Conservation (phyloP, 805 yeast species). For the Ogataea pini region DNA sequence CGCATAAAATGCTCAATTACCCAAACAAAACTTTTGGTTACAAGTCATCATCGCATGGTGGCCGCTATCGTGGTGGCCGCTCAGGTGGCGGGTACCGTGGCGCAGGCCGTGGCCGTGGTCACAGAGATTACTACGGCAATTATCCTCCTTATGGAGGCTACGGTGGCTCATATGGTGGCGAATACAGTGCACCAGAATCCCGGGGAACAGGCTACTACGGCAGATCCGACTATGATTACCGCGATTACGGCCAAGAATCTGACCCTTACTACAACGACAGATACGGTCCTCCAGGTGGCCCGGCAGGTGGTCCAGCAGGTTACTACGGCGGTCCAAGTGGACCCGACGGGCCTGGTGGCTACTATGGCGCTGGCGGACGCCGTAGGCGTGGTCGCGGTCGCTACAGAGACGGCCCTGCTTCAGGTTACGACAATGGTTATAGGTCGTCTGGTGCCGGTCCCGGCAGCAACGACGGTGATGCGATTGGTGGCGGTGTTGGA, state of each 20-base stretch:
- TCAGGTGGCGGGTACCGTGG: constrained; percentile 16
- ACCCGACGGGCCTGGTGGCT: constrained; percentile 4
- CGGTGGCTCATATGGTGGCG: constrained; percentile 5
- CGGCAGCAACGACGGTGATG: constrained; percentile 1
- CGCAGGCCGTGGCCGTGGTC: constrained; percentile 8
- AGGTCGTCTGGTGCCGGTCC: constrained; percentile 4
- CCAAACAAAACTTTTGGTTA: constrained; percentile 37
- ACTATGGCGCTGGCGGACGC: constrained; percentile 7
- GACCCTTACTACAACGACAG: constrained; percentile 10
- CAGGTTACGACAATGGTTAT: constrained; percentile 3
- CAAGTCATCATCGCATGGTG: constrained; percentile 28
- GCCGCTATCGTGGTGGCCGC: constrained; percentile 13
- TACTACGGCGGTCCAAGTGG: constrained; percentile 5
- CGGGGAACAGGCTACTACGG: constrained; percentile 8
- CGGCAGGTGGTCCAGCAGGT: constrained; percentile 3
- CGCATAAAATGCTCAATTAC: constrained; percentile 37
- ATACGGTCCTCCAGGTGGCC: constrained; percentile 3
- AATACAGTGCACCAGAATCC: constrained; percentile 4
- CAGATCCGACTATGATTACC: constrained; percentile 6
- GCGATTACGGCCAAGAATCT: constrained; percentile 6
- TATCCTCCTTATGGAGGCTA: constrained; percentile 11
- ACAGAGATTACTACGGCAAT: constrained; percentile 5
- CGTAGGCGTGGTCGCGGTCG: constrained; percentile 6
- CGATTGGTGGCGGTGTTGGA: constrained; percentile 1
- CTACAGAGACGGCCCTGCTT: constrained; percentile 1